Conservation (phyloP, 768 basidiomycete species). For the Hypsizygus marmoreus region DNA sequence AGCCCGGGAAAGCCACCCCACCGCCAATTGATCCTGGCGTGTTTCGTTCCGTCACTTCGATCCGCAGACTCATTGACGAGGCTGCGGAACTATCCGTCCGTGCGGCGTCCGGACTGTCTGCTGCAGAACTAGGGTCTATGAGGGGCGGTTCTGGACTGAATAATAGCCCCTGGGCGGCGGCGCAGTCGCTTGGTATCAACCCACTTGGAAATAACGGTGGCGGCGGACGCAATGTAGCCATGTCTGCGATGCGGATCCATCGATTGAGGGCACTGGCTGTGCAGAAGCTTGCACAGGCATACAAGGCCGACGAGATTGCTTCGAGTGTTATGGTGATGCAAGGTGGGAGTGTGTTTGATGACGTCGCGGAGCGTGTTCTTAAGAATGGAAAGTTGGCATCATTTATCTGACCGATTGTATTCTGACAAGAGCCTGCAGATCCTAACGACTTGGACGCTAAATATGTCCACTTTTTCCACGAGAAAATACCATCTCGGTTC, state of each 20-base stretch:
- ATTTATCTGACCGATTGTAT: neutral
- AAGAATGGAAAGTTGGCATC: constrained; percentile 45
- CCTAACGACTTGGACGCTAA: constrained; percentile 76
- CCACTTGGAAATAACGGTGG: constrained; percentile 48
- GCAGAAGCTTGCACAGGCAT: constrained; percentile 84
- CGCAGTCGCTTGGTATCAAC: constrained; percentile 66
- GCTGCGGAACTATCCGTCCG: constrained; percentile 87
- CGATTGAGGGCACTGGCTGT: constrained; percentile 80
- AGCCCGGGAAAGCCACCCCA: constrained; percentile 69
- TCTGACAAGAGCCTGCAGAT: constrained; percentile 43
- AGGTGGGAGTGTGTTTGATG: constrained; percentile 89
- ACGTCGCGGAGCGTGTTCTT: constrained; percentile 86
- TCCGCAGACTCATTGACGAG: constrained; percentile 84
- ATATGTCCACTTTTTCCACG: constrained; percentile 94
- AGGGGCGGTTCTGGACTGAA: constrained; percentile 45
- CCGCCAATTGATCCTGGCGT: constrained; percentile 91
- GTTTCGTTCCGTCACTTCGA: constrained; percentile 72
- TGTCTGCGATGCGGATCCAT: constrained; percentile 86
- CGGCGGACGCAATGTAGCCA: constrained; percentile 72
- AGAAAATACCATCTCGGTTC: constrained; percentile 91
- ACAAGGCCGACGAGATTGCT: constrained; percentile 87
- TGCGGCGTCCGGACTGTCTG: constrained; percentile 81
- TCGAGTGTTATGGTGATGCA: constrained; percentile 96
- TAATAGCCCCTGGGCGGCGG: constrained; percentile 59
- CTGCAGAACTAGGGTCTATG: constrained; percentile 71